Percentiles rank a stretch among this genome's conserved stretches.
These are phyloP conservation scores for Stentor roeselii DNA, from an alignment of 73 alveolate genomes.

Conservation along the genomic window DNA sequence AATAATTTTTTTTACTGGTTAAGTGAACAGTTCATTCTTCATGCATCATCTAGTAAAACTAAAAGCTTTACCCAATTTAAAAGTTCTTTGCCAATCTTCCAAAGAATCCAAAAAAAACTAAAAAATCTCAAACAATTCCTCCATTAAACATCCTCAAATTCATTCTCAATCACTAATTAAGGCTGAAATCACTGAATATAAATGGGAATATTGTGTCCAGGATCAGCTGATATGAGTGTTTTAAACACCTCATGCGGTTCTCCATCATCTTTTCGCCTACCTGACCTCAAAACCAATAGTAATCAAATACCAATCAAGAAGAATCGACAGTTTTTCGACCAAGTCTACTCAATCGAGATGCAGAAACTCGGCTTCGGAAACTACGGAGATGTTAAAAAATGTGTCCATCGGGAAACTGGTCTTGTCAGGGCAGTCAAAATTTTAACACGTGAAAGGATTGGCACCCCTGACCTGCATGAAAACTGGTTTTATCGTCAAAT, in stretches of 20 bases:
- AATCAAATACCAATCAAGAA: neutral
- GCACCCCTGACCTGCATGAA: neutral
- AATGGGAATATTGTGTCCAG: neutral
- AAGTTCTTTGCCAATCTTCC: no score
- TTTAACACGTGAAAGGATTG: neutral
- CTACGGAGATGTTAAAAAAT: conserved; percentile 65
- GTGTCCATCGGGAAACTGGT: conserved; percentile 61
- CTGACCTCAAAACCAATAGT: neutral
- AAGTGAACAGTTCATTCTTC: no score
- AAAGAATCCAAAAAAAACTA: no score
- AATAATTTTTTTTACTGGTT: no score
- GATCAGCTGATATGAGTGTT: neutral
- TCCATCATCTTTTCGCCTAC: neutral
- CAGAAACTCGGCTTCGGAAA: conserved; percentile 34
- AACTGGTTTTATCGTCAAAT: neutral
- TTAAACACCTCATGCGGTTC: neutral
- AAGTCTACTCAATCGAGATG: neutral
- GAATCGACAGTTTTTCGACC: neutral
- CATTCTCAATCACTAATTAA: no score
- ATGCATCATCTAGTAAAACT: no score
- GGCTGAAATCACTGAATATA: neutral
- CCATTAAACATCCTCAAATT: no score
- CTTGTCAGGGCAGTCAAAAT: conserved; percentile 53
- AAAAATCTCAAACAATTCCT: no score
- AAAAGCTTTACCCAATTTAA: no score